A percentile compares a stretch with the other conserved stretches of the same genome.
Conservation (phyloP, 192 early-diverging fungal species). For the Cladochytrium replicatum region DNA sequence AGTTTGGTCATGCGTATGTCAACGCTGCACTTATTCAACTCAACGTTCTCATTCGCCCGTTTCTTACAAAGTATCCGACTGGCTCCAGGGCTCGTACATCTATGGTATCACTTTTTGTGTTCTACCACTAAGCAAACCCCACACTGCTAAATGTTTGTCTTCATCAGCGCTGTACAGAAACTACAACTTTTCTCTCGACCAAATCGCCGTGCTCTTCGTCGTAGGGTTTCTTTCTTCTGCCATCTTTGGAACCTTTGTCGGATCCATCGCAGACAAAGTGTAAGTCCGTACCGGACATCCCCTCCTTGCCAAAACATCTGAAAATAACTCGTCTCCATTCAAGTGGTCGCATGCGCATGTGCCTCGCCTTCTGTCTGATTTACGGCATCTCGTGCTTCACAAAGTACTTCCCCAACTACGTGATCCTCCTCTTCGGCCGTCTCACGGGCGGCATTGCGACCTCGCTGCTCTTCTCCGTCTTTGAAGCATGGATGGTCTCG, state of each 20-base stretch:
- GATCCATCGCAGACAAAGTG: slow-evolving; percentile 59
- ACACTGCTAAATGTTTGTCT: neutral
- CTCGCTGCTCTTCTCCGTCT: slow-evolving; percentile 35
- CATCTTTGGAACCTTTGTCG: slow-evolving; percentile 59
- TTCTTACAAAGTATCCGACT: slow-evolving; percentile 10
- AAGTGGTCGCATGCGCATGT: slow-evolving; percentile 28
- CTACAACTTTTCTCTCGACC: slow-evolving; percentile 41
- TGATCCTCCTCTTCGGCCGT: slow-evolving; percentile 29
- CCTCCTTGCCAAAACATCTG: neutral
- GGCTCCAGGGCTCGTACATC: slow-evolving; percentile 17
- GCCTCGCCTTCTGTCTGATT: slow-evolving; percentile 25
- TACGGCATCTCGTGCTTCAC: slow-evolving; percentile 32
- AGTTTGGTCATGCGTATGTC: slow-evolving; percentile 41
- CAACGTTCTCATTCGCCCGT: neutral
- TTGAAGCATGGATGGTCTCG: slow-evolving; percentile 42
- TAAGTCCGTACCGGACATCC: slow-evolving; percentile 20
- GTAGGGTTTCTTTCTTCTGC: slow-evolving; percentile 62
- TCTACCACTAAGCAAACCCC: neutral
- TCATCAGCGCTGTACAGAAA: slow-evolving; percentile 50
- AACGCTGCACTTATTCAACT: slow-evolving; percentile 5
- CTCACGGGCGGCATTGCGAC: slow-evolving; percentile 35
- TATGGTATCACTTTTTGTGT: neutral
- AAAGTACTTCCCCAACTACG: slow-evolving; percentile 20
- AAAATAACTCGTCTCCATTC: neutral
- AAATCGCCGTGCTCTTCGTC: slow-evolving; percentile 61